A percentile compares a stretch with the other conserved stretches of the same genome.
Evolutionary conservation across 106 monocot species (phyloP).

Genomic region (Dendrobium catenatum): DNA sequence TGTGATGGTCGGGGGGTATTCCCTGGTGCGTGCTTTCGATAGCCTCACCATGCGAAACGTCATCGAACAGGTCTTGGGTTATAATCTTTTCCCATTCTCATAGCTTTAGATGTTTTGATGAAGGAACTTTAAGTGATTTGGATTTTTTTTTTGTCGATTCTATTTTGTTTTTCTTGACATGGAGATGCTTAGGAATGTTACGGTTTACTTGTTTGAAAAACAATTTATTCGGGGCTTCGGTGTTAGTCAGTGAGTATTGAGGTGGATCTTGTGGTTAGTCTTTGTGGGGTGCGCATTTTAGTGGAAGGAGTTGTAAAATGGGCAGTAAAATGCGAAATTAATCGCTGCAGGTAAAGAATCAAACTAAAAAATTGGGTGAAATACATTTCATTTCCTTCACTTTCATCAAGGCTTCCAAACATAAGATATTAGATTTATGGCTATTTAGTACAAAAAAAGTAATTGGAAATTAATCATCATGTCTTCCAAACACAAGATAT

Average conservation of each 20-base stretch:
- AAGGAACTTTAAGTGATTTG: too few relatives aligned
- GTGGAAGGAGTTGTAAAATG: not conserved
- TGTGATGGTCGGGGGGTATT: constrained; percentile 46
- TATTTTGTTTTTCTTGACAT: too few relatives aligned
- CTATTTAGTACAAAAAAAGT: not conserved
- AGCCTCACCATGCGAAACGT: constrained; percentile 35
- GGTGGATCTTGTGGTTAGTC: not conserved
- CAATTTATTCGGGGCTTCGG: too few relatives aligned
- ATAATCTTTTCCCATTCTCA: not conserved
- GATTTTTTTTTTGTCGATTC: too few relatives aligned
- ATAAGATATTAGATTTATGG: not conserved
- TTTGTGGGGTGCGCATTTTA: not conserved
- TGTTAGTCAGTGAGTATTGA: too few relatives aligned
- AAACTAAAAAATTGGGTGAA: not conserved
- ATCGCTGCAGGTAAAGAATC: not conserved
- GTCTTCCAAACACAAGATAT: too few relatives aligned
- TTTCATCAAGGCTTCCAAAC: not conserved
- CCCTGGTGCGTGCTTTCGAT: constrained; percentile 49
- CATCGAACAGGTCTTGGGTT: constrained; percentile 50
- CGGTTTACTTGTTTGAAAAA: too few relatives aligned
- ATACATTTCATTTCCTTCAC: not conserved
- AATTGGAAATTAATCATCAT: not conserved
- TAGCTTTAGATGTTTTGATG: not conserved
- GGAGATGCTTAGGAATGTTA: too few relatives aligned
- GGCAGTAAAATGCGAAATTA: not conserved